Base-by-base conservation (phyloP, 768 basidiomycete species). In the Polyporus arcularius region DNA sequence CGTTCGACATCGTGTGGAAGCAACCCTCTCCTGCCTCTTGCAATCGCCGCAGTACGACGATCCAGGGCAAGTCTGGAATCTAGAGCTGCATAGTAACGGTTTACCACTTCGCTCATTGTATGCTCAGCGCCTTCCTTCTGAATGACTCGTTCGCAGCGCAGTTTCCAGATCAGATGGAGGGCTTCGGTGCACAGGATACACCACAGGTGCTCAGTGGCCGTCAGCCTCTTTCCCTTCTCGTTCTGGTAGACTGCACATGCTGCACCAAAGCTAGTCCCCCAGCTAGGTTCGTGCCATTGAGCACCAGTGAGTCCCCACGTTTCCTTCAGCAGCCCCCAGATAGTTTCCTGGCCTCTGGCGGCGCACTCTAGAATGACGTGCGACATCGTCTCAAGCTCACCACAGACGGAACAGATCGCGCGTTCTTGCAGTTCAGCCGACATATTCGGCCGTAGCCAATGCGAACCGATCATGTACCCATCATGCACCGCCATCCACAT, bases 111-210 rank as follows among this genome's bases (percentile, higher is more conserved):
- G 1, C 5, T 10, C 1, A 40, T 28, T 0, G 52, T 9, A 35
- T 38, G 46, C 15, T 43, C 46, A 0, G 7, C 11, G 0, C 46
- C 51, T 0, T 54, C 59, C 2, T 35, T 49, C 14, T 46, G 30
- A 10, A 60, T 60, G 1, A 54, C 46, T 2, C 52, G 9, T 21
- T 61, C 60, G 16, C 55, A 55, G 31, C 54, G 39, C 11, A 61
- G 49, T 42, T 56, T 61, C 60, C 60, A 61, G 31, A 61, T 47
- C 2, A 56, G 18, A 30, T 61, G 32, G 1, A 14, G 49, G 1
- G 60, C 4, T 32, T 61, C 55, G 0, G 32, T 52, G 10, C 18
- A 39, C 7, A 61, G 39, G n/a, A 52, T 46, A 9, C 46, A 15
- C 52, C 53, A 61, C 1, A 42, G 42, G 5, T 35, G 6, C 10